Conservation (phyloP, 1,284 basidiomycete species). For the Ceratobasidium papillatum region DNA sequence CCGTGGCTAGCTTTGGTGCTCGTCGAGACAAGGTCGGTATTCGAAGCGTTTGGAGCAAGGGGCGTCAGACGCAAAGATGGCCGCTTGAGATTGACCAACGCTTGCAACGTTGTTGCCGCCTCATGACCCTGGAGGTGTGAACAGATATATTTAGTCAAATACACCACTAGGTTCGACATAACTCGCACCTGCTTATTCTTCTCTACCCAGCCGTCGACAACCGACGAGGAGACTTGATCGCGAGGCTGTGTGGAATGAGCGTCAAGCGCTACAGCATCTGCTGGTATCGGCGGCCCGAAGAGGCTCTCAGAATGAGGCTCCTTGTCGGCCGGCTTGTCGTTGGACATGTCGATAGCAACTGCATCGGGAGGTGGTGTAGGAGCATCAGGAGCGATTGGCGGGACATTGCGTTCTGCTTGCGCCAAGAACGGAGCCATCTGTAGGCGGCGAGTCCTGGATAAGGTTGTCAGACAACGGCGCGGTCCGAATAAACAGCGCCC, state of each 20-base stretch:
- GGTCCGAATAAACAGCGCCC: conserved; percentile 45
- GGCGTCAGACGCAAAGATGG: conserved; percentile 78
- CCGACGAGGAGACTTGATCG: background rate
- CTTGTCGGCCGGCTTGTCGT: conserved; percentile 50
- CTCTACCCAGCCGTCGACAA: conserved; percentile 22
- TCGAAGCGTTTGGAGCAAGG: conserved; percentile 52
- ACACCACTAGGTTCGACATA: background rate
- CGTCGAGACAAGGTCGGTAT: conserved; percentile 50
- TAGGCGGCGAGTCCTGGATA: conserved; percentile 56
- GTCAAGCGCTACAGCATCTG: conserved; percentile 48
- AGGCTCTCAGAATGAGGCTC: conserved; percentile 66
- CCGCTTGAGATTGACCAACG: conserved; percentile 89
- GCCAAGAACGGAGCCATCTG: conserved; percentile 62
- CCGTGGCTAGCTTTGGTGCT: conserved; percentile 64
- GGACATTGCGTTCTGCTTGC: conserved; percentile 59
- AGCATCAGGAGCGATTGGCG: conserved; percentile 60
- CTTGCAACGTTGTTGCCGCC: conserved; percentile 88
- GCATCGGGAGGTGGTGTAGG: conserved; percentile 51
- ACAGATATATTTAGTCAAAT: background rate
- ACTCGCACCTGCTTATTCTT: conserved; percentile 26
- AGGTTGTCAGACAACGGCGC: conserved; percentile 57
- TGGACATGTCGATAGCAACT: conserved; percentile 54
- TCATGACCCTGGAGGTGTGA: conserved; percentile 49
- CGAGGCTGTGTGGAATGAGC: conserved; percentile 7
- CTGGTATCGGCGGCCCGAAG: conserved; percentile 77